These are phyloP conservation scores for Chlamydomonas sp. DNA, from an alignment of 139 green algal species.

Conservation along the genomic window DNA sequence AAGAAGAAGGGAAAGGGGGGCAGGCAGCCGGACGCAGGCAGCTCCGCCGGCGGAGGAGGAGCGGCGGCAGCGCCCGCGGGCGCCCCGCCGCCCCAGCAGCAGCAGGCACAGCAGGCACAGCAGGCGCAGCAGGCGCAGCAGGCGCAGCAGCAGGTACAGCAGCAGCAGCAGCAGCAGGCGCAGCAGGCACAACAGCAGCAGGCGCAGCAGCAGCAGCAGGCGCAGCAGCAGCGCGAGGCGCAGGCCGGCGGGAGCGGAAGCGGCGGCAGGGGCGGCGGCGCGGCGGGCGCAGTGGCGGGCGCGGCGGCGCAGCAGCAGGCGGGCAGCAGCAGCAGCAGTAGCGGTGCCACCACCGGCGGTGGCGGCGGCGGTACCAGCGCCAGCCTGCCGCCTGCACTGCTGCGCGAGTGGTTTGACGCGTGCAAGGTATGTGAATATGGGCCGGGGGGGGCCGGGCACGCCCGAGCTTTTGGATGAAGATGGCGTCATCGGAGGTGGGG, in stretches of 20 bases:
- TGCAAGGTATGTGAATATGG: conserved; percentile 6
- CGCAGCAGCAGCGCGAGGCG: too few species aligned
- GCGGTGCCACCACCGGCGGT: neutral
- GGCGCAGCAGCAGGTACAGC: neutral
- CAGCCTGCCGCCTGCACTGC: neutral
- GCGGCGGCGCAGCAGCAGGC: neutral
- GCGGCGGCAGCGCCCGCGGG: too few species aligned
- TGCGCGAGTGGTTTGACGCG: conserved; percentile 14
- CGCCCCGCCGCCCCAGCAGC: too few species aligned
- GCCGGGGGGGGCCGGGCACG: neutral
- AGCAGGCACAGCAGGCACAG: too few species aligned
- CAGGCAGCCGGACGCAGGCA: too few species aligned
- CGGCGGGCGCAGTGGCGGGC: neutral
- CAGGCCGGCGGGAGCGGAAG: neutral
- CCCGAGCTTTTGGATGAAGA: too few species aligned
- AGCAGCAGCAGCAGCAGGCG: too few species aligned
- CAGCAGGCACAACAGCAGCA: too few species aligned
- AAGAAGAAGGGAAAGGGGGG: neutral
- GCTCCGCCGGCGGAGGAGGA: too few species aligned
- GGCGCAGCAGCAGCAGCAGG: too few species aligned
- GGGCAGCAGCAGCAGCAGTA: neutral
- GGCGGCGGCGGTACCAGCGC: neutral
- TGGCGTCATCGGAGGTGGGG: too few species aligned
- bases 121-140: neutral
- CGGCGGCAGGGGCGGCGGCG: neutral